Conservation (phyloP, 2,329 filamentous ascomycete species). For the Colletotrichum lentis region DNA sequence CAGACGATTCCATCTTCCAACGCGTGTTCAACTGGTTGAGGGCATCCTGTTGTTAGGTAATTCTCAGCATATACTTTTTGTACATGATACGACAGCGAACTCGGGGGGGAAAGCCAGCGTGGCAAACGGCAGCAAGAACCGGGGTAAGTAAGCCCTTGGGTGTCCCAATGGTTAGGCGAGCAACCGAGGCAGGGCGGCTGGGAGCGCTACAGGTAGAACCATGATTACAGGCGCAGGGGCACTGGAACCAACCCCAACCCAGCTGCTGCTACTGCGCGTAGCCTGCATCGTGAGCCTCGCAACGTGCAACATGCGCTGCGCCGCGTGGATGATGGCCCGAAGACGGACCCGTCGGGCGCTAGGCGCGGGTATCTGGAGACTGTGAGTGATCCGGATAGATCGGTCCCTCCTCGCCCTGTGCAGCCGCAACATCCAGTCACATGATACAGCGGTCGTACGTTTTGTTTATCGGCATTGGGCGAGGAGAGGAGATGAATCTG, state of each 20-base stretch:
- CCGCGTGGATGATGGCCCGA: constrained; percentile 26
- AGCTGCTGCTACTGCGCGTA: neutral
- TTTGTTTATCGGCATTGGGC: no score
- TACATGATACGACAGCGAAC: neutral
- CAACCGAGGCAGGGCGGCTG: constrained; percentile 18
- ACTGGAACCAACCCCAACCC: neutral
- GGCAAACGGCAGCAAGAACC: neutral
- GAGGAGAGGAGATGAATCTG: neutral
- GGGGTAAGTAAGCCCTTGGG: neutral
- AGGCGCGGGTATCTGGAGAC: constrained; percentile 6
- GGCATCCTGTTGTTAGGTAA: constrained; percentile 1
- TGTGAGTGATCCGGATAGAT: constrained; percentile 16
- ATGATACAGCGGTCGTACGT: no score
- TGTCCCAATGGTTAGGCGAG: neutral
- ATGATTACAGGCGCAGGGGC: neutral
- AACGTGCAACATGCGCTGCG: constrained; percentile 2
- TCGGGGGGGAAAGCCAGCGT: neutral
- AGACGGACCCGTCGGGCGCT: constrained; percentile 19
- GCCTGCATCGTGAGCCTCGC: constrained; percentile 1
- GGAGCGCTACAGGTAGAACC: constrained; percentile 4
- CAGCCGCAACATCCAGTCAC: neutral
- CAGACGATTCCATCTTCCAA: neutral
- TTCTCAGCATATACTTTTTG: neutral
- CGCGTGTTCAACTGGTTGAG: neutral
- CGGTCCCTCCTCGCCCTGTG: neutral